Percentiles rank a stretch among this genome's conserved stretches.
Conservation (phyloP, 768 basidiomycete species). For the Suillus sp. region DNA sequence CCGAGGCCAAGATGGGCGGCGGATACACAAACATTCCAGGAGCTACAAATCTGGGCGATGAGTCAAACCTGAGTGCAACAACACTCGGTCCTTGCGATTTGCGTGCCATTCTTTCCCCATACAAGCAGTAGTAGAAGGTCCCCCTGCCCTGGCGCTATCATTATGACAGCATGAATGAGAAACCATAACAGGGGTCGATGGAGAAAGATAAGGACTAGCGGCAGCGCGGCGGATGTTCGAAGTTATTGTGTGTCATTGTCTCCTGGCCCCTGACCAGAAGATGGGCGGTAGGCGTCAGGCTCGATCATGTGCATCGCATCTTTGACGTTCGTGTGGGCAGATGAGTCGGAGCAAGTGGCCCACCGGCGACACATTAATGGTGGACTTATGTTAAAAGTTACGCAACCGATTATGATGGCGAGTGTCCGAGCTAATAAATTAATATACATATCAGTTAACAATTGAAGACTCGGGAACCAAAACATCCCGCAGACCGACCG, state of each 20-base stretch:
- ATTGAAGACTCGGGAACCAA: not conserved
- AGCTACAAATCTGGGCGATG: not conserved
- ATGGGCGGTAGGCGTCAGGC: no score
- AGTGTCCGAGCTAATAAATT: not conserved
- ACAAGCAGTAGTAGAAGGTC: not conserved
- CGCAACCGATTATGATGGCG: not conserved
- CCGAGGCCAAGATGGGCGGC: not conserved
- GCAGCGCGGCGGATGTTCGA: not conserved
- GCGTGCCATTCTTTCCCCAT: not conserved
- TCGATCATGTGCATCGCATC: no score
- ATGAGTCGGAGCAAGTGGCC: no score
- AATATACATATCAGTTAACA: not conserved
- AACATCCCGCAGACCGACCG: not conserved
- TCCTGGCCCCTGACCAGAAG: no score
- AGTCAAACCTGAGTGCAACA: not conserved
- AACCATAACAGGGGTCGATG: not conserved
- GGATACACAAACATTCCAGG: not conserved
- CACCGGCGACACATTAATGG: no score
- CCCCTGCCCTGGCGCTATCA: not conserved
- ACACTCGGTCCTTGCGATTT: not conserved
- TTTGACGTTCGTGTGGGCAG: no score
- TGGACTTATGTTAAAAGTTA: no score
- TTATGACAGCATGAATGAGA: not conserved
- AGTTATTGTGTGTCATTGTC: not conserved
- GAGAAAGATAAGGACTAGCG: not conserved